Percentiles rank a stretch among this genome's conserved stretches.
These are phyloP conservation scores for Sarocladiaceae sp. DNA, from an alignment of 2,329 filamentous ascomycete genomes.

Conservation along the genomic window DNA sequence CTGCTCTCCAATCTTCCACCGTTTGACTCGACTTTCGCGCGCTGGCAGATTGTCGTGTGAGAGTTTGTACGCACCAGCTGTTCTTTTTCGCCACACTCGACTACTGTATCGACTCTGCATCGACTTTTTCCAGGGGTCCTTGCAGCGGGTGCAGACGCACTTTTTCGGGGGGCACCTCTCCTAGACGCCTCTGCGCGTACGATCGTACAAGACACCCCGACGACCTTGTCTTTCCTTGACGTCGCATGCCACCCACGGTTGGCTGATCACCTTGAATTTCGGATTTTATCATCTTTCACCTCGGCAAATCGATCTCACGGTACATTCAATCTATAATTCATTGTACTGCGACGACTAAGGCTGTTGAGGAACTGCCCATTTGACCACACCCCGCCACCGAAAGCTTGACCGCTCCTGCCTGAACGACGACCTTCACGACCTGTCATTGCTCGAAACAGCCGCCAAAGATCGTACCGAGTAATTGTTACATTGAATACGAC, in stretches of 20 bases:
- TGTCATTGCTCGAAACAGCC: neutral
- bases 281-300: neutral
- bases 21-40: neutral
- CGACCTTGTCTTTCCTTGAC: neutral
- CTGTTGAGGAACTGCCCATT: slow-evolving; percentile 6
- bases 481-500: neutral
- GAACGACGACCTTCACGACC: neutral
- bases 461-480: neutral
- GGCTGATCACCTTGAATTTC: neutral
- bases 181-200: neutral
- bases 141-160: neutral
- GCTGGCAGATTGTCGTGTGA: neutral
- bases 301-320: neutral
- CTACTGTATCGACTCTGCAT: neutral
- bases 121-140: neutral
- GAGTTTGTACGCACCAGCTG: neutral
- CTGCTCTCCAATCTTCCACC: neutral
- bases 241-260: slow-evolving; percentile 4
- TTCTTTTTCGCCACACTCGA: neutral
- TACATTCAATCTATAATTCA: neutral
- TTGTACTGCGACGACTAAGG: neutral
- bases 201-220: neutral
- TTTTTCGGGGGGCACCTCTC: slow-evolving; percentile 2
- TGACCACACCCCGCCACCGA: slow-evolving; percentile 2
- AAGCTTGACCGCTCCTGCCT: slow-evolving; percentile 2